A percentile compares a stretch with the other conserved stretches of the same genome.
Evolutionary conservation across 2,329 filamentous ascomycete genomes (phyloP).

Genomic region (Pseudogymnoascus sp.): DNA sequence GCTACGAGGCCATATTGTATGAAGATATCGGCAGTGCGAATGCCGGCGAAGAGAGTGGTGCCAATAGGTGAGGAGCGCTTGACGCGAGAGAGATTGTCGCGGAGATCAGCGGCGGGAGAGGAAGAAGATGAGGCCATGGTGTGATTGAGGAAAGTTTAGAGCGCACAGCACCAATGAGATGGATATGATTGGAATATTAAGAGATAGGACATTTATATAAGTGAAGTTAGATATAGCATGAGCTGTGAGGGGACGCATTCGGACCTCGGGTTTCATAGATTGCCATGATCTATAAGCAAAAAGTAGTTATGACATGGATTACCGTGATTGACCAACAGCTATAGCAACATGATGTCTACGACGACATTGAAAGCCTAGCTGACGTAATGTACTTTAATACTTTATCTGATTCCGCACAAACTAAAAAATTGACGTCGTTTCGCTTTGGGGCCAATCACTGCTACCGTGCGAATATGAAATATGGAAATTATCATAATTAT

Average conservation of each 20-base stretch:
- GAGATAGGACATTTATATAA: neutral
- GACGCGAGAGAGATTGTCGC: neutral
- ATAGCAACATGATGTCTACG: neutral
- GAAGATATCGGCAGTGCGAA: constrained; percentile 41
- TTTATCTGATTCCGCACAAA: neutral
- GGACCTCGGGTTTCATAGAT: neutral
- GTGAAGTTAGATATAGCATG: neutral
- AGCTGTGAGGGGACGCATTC: neutral
- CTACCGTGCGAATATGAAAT: neutral
- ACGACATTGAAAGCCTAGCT: neutral
- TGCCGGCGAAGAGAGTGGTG: constrained; percentile 37
- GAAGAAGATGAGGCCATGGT: neutral
- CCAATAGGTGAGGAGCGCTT: constrained; percentile 33
- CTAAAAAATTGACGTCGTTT: neutral
- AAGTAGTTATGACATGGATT: neutral
- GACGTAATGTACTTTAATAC: neutral
- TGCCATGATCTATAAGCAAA: neutral
- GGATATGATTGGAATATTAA: neutral
- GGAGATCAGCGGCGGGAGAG: neutral
- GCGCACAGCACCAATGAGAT: neutral
- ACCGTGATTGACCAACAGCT: neutral
- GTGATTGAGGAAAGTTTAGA: neutral
- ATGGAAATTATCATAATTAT: neutral
- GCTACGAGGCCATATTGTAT: constrained; percentile 46
- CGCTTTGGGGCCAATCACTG: neutral